phyloP scores from a whole-genome alignment of 2,329 filamentous ascomycete species.

The Trichoderma citrinoviride region DNA sequence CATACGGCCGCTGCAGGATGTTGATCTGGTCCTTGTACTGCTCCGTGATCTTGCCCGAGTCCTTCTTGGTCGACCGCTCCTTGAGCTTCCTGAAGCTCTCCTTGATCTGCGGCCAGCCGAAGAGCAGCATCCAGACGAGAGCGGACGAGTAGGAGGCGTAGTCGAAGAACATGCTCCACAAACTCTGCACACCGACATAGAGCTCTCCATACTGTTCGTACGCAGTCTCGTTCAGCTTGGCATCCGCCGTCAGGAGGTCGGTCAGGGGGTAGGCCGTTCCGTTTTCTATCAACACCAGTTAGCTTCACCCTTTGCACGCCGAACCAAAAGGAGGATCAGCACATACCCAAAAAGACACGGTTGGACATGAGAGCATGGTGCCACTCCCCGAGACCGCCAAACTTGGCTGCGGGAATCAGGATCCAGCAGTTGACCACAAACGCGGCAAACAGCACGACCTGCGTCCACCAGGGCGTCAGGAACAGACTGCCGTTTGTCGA shows the following conservation, averaged over 20 bases:
- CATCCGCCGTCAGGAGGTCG: conserved; percentile 35
- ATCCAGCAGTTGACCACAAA: conserved; percentile 59
- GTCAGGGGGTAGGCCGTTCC: conserved; percentile 38
- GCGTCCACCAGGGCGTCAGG: conserved; percentile 58
- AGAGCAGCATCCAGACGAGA: conserved; percentile 57
- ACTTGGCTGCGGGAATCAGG: conserved; percentile 57
- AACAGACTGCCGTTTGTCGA: conserved; percentile 52
- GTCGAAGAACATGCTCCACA: conserved; percentile 60
- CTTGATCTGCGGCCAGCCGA: conserved; percentile 50
- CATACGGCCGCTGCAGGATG: conserved; percentile 54
- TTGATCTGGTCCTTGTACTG: conserved; percentile 60
- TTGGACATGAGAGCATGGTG: conserved; percentile 58
- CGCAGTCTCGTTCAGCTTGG: conserved; percentile 47
- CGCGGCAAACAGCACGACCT: conserved; percentile 53
- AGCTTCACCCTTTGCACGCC: background rate
- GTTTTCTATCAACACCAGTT: conserved; percentile 25
- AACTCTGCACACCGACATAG: conserved; percentile 56
- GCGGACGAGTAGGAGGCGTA: conserved; percentile 59
- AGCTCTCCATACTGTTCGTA: conserved; percentile 51
- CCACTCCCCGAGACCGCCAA: conserved; percentile 52
- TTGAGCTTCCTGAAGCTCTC: conserved; percentile 45
- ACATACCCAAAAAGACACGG: conserved; percentile 43
- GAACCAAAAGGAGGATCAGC: background rate
- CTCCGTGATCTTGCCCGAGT: conserved; percentile 45
- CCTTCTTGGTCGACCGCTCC: conserved; percentile 34